phyloP scores from a whole-genome alignment of 441 rosid species.

The Metrosideros polymorpha region DNA sequence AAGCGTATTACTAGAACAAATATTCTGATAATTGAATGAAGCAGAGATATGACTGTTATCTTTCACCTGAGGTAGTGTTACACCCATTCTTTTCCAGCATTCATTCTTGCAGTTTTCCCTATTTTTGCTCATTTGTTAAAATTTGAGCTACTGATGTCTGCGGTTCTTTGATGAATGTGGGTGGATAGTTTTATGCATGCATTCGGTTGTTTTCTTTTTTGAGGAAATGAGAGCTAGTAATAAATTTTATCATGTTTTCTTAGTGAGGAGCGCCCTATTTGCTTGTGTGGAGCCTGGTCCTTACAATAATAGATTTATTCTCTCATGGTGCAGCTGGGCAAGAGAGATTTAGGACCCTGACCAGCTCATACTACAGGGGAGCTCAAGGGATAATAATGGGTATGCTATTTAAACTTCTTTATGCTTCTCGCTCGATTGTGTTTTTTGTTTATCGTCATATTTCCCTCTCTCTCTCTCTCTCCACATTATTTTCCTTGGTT shows the following conservation, averaged over 20 bases:
- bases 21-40: neutral
- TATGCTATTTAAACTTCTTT: slow-evolving; percentile 1
- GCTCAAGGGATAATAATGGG: slow-evolving; percentile 82
- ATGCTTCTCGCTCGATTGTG: neutral
- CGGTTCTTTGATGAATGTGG: neutral
- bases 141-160: neutral
- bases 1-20: neutral
- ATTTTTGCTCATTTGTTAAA: neutral
- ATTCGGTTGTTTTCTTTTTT: neutral
- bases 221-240: neutral
- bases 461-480: neutral
- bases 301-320: neutral
- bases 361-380: slow-evolving; percentile 84
- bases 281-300: neutral
- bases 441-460: neutral
- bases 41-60: neutral
- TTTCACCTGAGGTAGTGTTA: neutral
- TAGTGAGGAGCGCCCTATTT: neutral
- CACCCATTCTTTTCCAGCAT: neutral
- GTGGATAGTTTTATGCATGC: neutral
- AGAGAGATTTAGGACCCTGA: slow-evolving; percentile 72
- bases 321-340: slow-evolving; percentile 55
- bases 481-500: neutral
- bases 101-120: neutral
- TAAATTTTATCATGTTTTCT: neutral